Evolutionary conservation across 2,329 filamentous ascomycete species (phyloP).

Genomic region (Botrytis galanthina): DNA sequence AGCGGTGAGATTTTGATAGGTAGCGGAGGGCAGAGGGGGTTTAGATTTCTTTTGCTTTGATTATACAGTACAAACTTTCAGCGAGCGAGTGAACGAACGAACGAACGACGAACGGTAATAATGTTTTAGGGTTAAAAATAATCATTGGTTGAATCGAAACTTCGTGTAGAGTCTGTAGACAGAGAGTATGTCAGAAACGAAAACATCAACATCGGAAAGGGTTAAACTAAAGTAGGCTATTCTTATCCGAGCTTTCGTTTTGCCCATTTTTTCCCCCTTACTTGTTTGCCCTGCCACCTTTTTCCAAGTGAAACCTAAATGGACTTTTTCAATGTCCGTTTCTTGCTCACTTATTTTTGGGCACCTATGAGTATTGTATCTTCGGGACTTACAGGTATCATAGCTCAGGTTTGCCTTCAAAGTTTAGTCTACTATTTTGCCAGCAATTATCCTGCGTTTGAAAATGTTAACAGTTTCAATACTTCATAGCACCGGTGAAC

Average conservation of each 20-base stretch:
- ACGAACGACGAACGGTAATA: not conserved
- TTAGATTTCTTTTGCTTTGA: conserved; percentile 3
- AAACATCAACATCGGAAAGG: not conserved
- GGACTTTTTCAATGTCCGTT: conserved; percentile 13
- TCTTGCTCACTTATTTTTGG: not conserved
- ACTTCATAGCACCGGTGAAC: not conserved
- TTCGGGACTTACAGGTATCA: not conserved
- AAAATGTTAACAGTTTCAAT: not conserved
- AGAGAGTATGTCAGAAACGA: conserved; percentile 5
- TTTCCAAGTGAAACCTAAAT: conserved; percentile 14
- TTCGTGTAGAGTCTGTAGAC: not conserved
- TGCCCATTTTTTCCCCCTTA: not conserved
- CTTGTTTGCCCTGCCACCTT: conserved; percentile 12
- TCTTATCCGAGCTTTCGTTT: conserved; percentile 6
- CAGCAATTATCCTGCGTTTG: not conserved
- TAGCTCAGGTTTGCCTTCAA: not conserved
- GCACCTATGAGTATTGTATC: conserved; percentile 1
- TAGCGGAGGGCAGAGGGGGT: not conserved
- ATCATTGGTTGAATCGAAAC: not conserved
- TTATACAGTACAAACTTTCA: not conserved
- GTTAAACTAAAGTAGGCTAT: conserved; percentile 3
- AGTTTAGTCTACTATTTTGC: not conserved
- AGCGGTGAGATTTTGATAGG: not conserved
- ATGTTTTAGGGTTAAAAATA: conserved; percentile 9
- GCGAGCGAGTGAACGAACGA: not conserved